Evolutionary conservation across 805 yeast species (phyloP).

Genomic region (Candida krabiensis): DNA sequence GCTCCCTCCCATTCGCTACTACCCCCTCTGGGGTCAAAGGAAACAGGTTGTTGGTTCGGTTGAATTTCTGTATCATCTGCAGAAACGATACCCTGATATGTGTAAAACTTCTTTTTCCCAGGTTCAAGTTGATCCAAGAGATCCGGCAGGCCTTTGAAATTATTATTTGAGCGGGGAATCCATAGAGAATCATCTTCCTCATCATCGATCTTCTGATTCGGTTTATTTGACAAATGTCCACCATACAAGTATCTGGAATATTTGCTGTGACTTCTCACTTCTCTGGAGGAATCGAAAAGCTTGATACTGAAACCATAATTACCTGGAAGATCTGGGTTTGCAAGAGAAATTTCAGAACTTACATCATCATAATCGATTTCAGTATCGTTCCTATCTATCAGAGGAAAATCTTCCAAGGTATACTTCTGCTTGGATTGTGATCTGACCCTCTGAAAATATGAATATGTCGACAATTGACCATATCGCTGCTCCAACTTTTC

Average conservation of each 20-base stretch:
- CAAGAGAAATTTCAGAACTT: conserved; percentile 49
- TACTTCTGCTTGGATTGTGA: conserved; percentile 16
- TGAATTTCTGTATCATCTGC: conserved; percentile 11
- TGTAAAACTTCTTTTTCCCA: conserved; percentile 32
- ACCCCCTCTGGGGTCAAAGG: neutral
- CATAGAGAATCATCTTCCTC: conserved; percentile 36
- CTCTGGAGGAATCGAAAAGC: conserved; percentile 35
- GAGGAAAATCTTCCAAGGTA: conserved; percentile 27
- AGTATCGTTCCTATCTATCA: conserved; percentile 31
- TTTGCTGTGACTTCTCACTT: conserved; percentile 18
- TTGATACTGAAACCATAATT: conserved; percentile 50
- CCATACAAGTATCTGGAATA: conserved; percentile 12
- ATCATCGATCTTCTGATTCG: conserved; percentile 9
- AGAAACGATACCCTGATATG: conserved; percentile 23
- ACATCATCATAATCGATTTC: conserved; percentile 36
- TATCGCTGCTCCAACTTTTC: conserved; percentile 52
- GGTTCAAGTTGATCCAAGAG: conserved; percentile 33
- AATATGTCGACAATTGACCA: conserved; percentile 47
- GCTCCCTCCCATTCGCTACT: neutral
- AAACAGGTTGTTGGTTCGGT: neutral
- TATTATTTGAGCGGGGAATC: conserved; percentile 43
- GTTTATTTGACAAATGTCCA: conserved; percentile 6
- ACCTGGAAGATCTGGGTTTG: conserved; percentile 51
- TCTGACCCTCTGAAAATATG: conserved; percentile 32
- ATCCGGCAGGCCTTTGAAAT: conserved; percentile 41